phyloP scores from a whole-genome alignment of 345 rosid species.

The Acer yangbiense region DNA sequence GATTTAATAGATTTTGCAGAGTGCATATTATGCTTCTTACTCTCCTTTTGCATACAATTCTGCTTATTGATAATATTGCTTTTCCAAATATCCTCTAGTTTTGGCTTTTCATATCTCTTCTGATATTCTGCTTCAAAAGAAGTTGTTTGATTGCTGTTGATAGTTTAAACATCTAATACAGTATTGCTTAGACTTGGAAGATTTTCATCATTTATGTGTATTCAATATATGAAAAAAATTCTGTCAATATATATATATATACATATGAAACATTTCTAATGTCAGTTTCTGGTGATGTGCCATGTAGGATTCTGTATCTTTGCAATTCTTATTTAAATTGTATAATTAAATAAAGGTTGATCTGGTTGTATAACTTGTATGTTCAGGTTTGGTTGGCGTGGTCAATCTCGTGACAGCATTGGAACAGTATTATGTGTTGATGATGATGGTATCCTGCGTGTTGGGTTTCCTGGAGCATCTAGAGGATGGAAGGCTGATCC shows the following conservation, averaged over 20 bases:
- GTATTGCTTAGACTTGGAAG: not conserved
- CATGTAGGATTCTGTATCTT: not conserved
- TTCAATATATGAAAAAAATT: not conserved
- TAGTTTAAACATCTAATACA: no score
- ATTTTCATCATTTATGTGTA: not conserved
- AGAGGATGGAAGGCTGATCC: slow-evolving; percentile 99
- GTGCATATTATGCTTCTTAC: not conserved
- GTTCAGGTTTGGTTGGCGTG: slow-evolving; percentile 92
- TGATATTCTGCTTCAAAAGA: no score
- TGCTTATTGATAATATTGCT: not conserved
- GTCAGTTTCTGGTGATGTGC: slow-evolving; percentile 1
- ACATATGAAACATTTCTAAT: not conserved
- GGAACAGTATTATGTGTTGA: slow-evolving; percentile 98
- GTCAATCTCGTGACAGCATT: slow-evolving; percentile 84
- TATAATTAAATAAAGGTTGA: slow-evolving; percentile 7
- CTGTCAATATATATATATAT: not conserved
- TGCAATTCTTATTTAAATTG: slow-evolving; percentile 11
- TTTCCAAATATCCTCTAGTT: not conserved
- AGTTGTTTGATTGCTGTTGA: no score
- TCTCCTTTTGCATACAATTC: not conserved
- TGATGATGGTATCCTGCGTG: slow-evolving; percentile 98
- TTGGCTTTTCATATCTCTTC: not conserved
- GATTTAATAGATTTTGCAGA: not conserved
- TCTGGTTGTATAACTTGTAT: slow-evolving; percentile 22
- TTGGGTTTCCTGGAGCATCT: slow-evolving; percentile 99